phyloP scores from a whole-genome alignment of 2,329 filamentous ascomycete species.

The Penicillium sp. region DNA sequence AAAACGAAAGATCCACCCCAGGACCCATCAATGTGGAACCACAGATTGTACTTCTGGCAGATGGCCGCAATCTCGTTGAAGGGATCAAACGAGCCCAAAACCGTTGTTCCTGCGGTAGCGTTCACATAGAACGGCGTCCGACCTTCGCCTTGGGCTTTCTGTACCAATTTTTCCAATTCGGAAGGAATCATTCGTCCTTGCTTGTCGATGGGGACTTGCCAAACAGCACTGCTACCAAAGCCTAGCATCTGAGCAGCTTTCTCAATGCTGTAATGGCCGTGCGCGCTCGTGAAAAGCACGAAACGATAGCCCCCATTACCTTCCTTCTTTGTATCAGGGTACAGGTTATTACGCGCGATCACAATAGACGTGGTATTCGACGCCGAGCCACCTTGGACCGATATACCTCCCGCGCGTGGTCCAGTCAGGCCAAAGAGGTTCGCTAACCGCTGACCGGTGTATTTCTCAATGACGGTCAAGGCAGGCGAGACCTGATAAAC shows the following conservation, averaged over 20 bases:
- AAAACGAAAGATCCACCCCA: conserved; percentile 90
- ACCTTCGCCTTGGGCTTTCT: conserved; percentile 62
- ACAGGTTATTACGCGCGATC: conserved; percentile 82
- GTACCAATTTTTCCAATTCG: conserved; percentile 63
- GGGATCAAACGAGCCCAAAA: conserved; percentile 84
- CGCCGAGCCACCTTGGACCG: conserved; percentile 75
- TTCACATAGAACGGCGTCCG: conserved; percentile 92
- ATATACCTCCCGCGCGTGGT: conserved; percentile 68
- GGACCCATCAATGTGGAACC: conserved; percentile 89
- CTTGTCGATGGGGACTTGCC: conserved; percentile 70
- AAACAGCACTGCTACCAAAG: conserved; percentile 72
- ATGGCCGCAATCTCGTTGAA: conserved; percentile 68
- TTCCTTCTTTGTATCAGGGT: conserved; percentile 69
- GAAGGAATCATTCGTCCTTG: conserved; percentile 69
- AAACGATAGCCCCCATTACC: conserved; percentile 68
- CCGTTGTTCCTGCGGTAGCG: conserved; percentile 91
- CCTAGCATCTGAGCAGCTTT: conserved; percentile 92
- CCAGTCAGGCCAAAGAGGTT: conserved; percentile 73
- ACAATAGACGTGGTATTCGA: conserved; percentile 85
- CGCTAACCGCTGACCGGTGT: conserved; percentile 71
- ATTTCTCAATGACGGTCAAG: conserved; percentile 83
- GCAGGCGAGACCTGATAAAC: conserved; percentile 93
- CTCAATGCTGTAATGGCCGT: conserved; percentile 92
- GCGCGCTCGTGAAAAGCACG: conserved; percentile 80
- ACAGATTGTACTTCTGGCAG: conserved; percentile 70